These are phyloP conservation scores for Penicillium digitatum DNA, from an alignment of 2,329 filamentous ascomycete species.

Conservation along the genomic window DNA sequence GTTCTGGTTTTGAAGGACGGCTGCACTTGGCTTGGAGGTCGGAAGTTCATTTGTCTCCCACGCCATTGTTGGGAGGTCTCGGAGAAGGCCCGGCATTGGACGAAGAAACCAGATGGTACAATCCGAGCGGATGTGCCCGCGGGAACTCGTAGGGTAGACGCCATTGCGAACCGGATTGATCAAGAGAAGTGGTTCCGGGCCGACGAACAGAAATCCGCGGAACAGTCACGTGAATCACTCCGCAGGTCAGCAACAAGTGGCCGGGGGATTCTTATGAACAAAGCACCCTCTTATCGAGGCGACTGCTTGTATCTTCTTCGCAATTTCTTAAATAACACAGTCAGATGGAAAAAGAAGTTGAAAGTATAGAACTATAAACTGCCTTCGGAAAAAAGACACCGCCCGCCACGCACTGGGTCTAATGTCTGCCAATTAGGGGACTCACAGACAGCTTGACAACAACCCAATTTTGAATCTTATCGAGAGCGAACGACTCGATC, in stretches of 20 bases:
- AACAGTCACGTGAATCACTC: constrained; percentile 23
- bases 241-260: constrained; percentile 10
- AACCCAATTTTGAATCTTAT: neutral
- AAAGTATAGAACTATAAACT: constrained; percentile 1
- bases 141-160: constrained; percentile 29
- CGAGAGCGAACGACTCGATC: neutral
- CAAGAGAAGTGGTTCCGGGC: constrained; percentile 7
- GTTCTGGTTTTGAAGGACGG: constrained; percentile 39
- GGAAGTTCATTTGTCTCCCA: constrained; percentile 18
- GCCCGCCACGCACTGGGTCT: constrained; percentile 5
- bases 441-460: constrained; percentile 8
- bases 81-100: constrained; percentile 37
- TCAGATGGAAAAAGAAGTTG: neutral
- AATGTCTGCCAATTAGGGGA: constrained; percentile 11
- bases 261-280: neutral
- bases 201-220: constrained; percentile 23
- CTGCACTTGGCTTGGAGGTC: constrained; percentile 18
- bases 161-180: constrained; percentile 28
- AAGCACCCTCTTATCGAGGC: neutral
- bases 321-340: neutral
- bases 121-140: constrained; percentile 21
- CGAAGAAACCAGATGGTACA: constrained; percentile 15
- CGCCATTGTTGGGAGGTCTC: constrained; percentile 27
- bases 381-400: constrained; percentile 7
- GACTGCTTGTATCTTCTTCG: constrained; percentile 1